Base-by-base conservation (phyloP, 768 basidiomycete species). In the Lepiota venenata region DNA sequence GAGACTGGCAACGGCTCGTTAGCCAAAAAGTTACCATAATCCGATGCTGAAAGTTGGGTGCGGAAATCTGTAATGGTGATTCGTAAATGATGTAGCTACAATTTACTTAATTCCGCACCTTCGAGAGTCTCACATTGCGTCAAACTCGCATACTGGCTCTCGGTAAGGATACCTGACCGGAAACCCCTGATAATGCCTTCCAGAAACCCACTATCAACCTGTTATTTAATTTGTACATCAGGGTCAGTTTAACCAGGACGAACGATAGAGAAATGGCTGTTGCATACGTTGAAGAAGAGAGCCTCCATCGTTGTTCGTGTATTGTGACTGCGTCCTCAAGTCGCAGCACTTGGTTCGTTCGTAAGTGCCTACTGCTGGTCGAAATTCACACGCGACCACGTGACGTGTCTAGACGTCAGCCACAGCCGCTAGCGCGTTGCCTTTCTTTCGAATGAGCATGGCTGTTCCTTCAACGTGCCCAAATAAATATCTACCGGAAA, bases 51-150 rank as follows among this genome's bases (percentile, higher is more conserved):
- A 29, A 99, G 79, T 66, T 99, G 97, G 43, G 97, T 94, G 58
- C 92, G 81, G 71, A 99, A 86, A 72, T 99, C 97, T 98, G 63
- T 2, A 3, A n/a, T 18, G 4, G 3, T 14, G n/a, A 16, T 20
- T 21, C 35, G 25, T 27, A 15, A 20, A 42, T 10, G 46, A 3
- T n/a, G 7, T 39, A 50, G 39, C 18, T 29, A 27, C 16, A 20
- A 39, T 27, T 32, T 36, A 16, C 40, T 20, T 18, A 20, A 16
- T 4, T 20, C 60, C 76, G 50, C 61, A 93, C 96, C 96, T 77
- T 98, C 97, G 27, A 98, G 80, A 22, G 84, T 92, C 73, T 99
- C 97, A 81, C 97, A 98, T 72, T 99, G 97, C 3, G 90, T 89
- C 68, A 99, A 73, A 72, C 93, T 98, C 65, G 85, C 78, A 71